Percentiles rank a stretch among this genome's conserved stretches.
These are phyloP conservation scores for Phanerodontia chrysosporium DNA, from an alignment of 768 basidiomycete genomes.

Conservation along the genomic window DNA sequence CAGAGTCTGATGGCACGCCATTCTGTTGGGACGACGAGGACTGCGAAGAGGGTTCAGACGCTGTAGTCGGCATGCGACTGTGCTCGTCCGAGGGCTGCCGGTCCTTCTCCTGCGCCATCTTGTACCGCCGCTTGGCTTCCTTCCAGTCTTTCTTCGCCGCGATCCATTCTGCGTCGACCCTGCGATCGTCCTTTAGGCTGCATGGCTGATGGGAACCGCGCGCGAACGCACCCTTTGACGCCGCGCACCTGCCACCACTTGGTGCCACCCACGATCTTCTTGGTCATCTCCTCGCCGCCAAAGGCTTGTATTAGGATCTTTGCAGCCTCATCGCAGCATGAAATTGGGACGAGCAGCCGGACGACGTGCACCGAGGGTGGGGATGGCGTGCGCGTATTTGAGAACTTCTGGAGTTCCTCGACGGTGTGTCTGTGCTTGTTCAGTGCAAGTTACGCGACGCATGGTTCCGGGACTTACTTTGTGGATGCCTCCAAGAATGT, in stretches of 20 bases:
- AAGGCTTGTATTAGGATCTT: slow-evolving; percentile 67
- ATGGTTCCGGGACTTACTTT: slow-evolving; percentile 40
- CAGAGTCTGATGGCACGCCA: slow-evolving; percentile 8
- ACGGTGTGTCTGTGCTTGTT: slow-evolving; percentile 61
- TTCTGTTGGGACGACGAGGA: slow-evolving; percentile 2
- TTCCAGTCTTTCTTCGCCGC: slow-evolving; percentile 80
- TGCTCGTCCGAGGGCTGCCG: slow-evolving; percentile 8
- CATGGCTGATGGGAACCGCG: slow-evolving; percentile 3
- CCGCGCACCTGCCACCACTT: slow-evolving; percentile 99
- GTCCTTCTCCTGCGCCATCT: slow-evolving; percentile 38
- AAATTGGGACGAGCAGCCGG: slow-evolving; percentile 66
- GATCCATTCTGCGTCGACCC: slow-evolving; percentile 87
- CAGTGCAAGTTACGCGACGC: not conserved
- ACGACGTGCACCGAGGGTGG: slow-evolving; percentile 82
- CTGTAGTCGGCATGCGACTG: not conserved
- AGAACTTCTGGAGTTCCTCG: slow-evolving; percentile 79
- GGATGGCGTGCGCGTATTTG: slow-evolving; percentile 77
- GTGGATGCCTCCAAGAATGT: slow-evolving; percentile 73
- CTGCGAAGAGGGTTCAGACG: not conserved
- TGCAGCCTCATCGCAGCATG: slow-evolving; percentile 74
- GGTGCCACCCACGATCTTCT: slow-evolving; percentile 75
- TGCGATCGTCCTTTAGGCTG: slow-evolving; percentile 24
- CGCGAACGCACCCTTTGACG: slow-evolving; percentile 58
- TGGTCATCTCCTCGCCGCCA: slow-evolving; percentile 75
- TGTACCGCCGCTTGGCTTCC: slow-evolving; percentile 56